Evolutionary conservation across 2,329 filamentous ascomycete genomes (phyloP), one percentile per base, ranked within the genome.

Genomic region (Colletotrichum chlorophyti): DNA sequence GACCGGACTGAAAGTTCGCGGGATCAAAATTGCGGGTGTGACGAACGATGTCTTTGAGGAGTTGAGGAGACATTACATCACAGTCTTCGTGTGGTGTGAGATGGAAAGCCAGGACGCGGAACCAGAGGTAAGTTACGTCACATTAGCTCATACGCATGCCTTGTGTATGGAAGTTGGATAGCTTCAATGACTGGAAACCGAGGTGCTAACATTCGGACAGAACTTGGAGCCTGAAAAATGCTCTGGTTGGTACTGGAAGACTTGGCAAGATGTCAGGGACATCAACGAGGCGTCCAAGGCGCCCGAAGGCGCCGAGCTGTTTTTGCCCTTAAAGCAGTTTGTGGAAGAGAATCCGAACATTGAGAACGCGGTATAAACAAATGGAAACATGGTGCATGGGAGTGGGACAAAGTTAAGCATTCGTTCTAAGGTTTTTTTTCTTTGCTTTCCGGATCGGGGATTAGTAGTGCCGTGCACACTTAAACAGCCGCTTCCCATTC

Each of bases 41-140:
- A 91, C 88, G 5, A 91, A 93, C 67, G 85, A 88, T 65, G 68
- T 90, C 1, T 90, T 92, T 68, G 66, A 72, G 1, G 66, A 68
- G 0, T 79, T 82, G n/a, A 72, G 72, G 0, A 91, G 87, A 70
- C 90, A 94, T 68, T 94, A 93, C 66, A 79, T 92, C 47, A 93
- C 91, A 0, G 70, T 92, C 3, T 93, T 91, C 64, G 83, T 91
- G 61, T 74, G 76, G 0, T 85, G 83, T 37, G 72, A 71, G 40
- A 74, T 84, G 64, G 67, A 73, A 0, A 78, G 84, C 23, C 74
- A 78, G 14, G 63, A 66, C 0, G 78, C 78, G 23, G 70, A 83
- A 62, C 82, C 88, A 0, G 53, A 79, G 76, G 87, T 89, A 58
- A 66, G 78, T 72, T 65, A n/a, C n/a, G n/a, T n/a, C n/a, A n/a